A percentile compares a stretch with the other conserved stretches of the same genome.
phyloP scores from a whole-genome alignment of 345 rosid genomes.

The Citropsis articulata region DNA sequence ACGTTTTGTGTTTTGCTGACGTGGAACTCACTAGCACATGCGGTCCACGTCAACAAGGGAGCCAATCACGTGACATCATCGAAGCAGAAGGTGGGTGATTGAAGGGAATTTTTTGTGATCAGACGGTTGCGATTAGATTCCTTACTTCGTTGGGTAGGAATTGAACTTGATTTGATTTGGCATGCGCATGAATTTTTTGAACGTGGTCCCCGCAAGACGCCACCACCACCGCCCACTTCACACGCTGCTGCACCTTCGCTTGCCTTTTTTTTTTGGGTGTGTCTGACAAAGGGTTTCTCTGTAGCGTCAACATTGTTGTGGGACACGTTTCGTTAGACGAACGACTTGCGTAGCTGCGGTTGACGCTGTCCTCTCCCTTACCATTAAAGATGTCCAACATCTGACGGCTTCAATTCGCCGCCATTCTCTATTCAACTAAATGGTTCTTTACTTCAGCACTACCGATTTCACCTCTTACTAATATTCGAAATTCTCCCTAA shows the following conservation, averaged over 20 bases:
- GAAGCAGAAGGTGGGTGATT: background rate
- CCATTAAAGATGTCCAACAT: slow-evolving; percentile 5
- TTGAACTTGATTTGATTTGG: slow-evolving; percentile 14
- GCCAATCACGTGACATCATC: slow-evolving; percentile 29
- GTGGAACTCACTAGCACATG: slow-evolving; percentile 38
- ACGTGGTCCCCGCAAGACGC: slow-evolving; percentile 16
- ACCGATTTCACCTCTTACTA: no score
- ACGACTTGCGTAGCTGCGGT: background rate
- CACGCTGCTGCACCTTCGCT: background rate
- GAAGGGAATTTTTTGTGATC: slow-evolving; percentile 8
- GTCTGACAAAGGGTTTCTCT: background rate
- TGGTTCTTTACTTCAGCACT: no score
- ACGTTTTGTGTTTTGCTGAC: slow-evolving; percentile 14
- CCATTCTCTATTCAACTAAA: background rate
- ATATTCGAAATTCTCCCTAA: no score
- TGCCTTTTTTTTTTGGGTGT: background rate
- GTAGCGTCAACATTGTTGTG: background rate
- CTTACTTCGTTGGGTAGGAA: slow-evolving; percentile 23
- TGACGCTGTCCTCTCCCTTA: background rate
- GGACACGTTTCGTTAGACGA: slow-evolving; percentile 7
- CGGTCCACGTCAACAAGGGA: slow-evolving; percentile 33
- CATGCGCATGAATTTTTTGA: slow-evolving; percentile 22
- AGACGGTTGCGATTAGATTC: slow-evolving; percentile 33
- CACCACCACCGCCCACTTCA: slow-evolving; percentile 26
- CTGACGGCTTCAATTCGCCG: slow-evolving; percentile 34